Evolutionary conservation across 2,329 filamentous ascomycete genomes (phyloP), one percentile per base, ranked within the genome.

Genomic region (Coniella vitis): DNA sequence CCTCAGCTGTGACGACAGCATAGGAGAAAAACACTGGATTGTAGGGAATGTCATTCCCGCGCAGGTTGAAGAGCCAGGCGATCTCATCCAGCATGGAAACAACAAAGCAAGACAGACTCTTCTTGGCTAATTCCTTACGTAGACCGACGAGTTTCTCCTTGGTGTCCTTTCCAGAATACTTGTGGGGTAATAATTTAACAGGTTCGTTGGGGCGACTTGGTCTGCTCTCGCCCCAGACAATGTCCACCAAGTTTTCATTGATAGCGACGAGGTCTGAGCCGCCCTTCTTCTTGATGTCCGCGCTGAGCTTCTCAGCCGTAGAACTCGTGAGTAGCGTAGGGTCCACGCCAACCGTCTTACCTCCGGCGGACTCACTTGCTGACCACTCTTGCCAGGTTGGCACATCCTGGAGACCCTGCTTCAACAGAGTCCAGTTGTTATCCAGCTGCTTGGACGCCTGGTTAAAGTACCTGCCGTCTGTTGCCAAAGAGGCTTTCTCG

Each of bases 21-120:
- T 97, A 98, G 14, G 91, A 93, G 69, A 97, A 97, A 73, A 98
- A 97, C 43, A 98, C 93, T 0, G 93, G 93, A 63, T 98, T 98
- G 71, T 93, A 98, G 0, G 90, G 88, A 56, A 98, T 97, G 63
- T 97, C 93, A 65, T 78, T 93, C 58, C 93, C 93, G 58, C 93
- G 83, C 42, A 98, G 71, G 68, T 98, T 98, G 73, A 96, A 96
- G n/a, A 98, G 76, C 93, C 93, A 98, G 10, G 93, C 93, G 59
- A 96, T 82, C 67, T 98, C 93, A 61, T 98, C 93, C 38, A 98
- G 79, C 83, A 94, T 90, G 5, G 90, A 96, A 39, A 97, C 81
- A 42, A 97, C 82, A 58, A 97, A 89, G 1, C 88, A 91, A 16
- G 84, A 78, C 5, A 83, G 85, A 63, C 93, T 93, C 70, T 87